Conservation (phyloP, 495 filamentous ascomycete genomes). For the Tuber melanosporum region DNA sequence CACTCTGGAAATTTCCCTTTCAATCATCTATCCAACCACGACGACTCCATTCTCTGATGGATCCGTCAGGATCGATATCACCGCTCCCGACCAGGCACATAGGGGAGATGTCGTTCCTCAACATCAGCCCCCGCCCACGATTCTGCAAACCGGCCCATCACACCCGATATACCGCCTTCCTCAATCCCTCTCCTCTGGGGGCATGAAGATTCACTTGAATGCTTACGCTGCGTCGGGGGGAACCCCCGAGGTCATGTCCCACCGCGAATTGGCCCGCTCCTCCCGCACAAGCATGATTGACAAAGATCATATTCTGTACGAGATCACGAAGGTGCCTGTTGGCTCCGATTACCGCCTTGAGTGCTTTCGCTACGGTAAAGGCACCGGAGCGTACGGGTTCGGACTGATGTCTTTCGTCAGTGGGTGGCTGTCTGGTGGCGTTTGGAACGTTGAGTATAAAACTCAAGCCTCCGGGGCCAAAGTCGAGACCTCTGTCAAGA, state of each 20-base stretch:
- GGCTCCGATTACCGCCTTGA: slow-evolving; percentile 30
- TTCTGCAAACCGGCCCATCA: slow-evolving; percentile 29
- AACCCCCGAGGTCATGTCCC: slow-evolving; percentile 17
- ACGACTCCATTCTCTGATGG: slow-evolving; percentile 15
- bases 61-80: slow-evolving; percentile 32
- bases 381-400: slow-evolving; percentile 29
- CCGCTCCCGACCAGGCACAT: slow-evolving; percentile 25
- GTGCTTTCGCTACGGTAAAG: slow-evolving; percentile 32
- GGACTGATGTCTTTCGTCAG: slow-evolving; percentile 24
- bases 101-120: slow-evolving; percentile 10
- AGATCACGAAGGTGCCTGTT: slow-evolving; percentile 35
- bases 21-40: slow-evolving; percentile 34
- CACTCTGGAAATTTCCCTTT: slow-evolving; percentile 34
- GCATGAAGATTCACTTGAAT: slow-evolving; percentile 38
- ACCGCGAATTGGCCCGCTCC: slow-evolving; percentile 24
- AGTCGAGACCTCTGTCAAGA: slow-evolving; percentile 22
- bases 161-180: slow-evolving; percentile 40
- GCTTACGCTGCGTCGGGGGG: slow-evolving; percentile 20
- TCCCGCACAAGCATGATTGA: slow-evolving; percentile 35
- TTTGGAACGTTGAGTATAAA: slow-evolving; percentile 31
- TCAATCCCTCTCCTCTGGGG: slow-evolving; percentile 39
- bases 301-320: slow-evolving; percentile 37
- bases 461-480: slow-evolving; percentile 22
- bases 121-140: slow-evolving; percentile 1
- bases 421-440: slow-evolving; percentile 32